Percentiles rank a stretch among this genome's conserved stretches.
phyloP scores from a whole-genome alignment of 2,329 filamentous ascomycete genomes.

The Cytospora piceicola region DNA sequence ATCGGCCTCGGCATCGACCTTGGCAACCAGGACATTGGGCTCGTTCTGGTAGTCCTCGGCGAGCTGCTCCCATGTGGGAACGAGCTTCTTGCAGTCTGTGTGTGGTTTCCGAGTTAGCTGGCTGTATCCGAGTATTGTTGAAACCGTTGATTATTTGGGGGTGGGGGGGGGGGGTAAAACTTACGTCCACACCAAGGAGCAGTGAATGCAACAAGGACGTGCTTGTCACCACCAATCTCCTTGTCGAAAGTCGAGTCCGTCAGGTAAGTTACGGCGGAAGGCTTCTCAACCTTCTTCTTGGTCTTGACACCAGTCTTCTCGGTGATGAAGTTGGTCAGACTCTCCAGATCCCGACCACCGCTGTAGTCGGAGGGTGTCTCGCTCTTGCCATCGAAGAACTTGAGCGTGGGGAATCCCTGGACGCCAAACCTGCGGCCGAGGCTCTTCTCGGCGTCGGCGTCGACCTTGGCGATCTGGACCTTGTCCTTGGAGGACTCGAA shows the following conservation, averaged over 20 bases:
- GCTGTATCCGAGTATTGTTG: not conserved
- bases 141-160: not conserved
- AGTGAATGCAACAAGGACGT: conserved; percentile 94
- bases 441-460: conserved; percentile 85
- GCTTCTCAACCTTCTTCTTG: conserved; percentile 73
- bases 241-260: conserved; percentile 79
- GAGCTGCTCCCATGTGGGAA: conserved; percentile 86
- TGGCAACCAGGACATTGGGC: conserved; percentile 80
- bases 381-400: conserved; percentile 97
- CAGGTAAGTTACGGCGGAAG: conserved; percentile 78
- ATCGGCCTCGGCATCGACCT: conserved; percentile 90
- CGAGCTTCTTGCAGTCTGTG: conserved; percentile 93
- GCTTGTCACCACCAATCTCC: conserved; percentile 80
- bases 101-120: conserved; percentile 20
- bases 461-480: conserved; percentile 91
- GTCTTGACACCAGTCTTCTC: conserved; percentile 86
- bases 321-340: conserved; percentile 76
- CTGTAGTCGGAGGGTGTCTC: conserved; percentile 83
- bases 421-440: conserved; percentile 86
- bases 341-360: conserved; percentile 85
- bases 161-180: conserved; percentile 51
- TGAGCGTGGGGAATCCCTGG: conserved; percentile 94
- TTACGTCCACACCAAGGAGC: conserved; percentile 98
- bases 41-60: conserved; percentile 82
- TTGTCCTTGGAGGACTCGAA: conserved; percentile 74